These are phyloP conservation scores for Smallanthus sonchifolius DNA, from an alignment of 129 eudicot species.

Conservation along the genomic window DNA sequence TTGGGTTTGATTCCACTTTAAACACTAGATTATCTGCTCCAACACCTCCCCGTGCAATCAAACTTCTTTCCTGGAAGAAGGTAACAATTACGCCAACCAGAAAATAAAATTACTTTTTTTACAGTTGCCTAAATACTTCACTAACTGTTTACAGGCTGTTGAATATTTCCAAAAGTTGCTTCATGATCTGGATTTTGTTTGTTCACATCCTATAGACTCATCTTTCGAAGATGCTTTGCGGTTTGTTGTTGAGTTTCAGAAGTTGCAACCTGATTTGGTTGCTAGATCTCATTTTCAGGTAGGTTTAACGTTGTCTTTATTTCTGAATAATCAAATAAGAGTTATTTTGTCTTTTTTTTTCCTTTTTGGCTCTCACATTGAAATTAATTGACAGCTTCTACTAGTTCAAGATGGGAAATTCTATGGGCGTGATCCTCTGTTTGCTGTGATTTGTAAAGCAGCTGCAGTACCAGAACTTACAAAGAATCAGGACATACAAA, in stretches of 20 bases:
- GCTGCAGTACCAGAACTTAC: slow-evolving; percentile 66
- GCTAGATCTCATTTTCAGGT: slow-evolving; percentile 96
- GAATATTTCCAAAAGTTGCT: slow-evolving; percentile 88
- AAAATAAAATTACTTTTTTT: not conserved
- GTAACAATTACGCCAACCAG: slow-evolving; percentile 29
- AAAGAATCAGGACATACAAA: slow-evolving; percentile 65
- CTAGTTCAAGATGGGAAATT: slow-evolving; percentile 96
- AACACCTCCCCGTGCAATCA: slow-evolving; percentile 93
- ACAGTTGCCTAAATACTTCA: not conserved
- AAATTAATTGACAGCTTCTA: slow-evolving; percentile 62
- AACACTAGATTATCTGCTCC: slow-evolving; percentile 94
- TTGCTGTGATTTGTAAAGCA: slow-evolving; percentile 75
- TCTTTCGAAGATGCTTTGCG: slow-evolving; percentile 55
- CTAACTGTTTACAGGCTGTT: slow-evolving; percentile 55
- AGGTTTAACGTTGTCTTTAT: not conserved
- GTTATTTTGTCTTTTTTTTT: not conserved
- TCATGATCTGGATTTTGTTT: slow-evolving; percentile 73
- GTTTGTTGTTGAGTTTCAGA: slow-evolving; percentile 78
- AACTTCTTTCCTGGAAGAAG: slow-evolving; percentile 77
- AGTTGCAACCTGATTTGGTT: slow-evolving; percentile 83
- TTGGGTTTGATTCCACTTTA: slow-evolving; percentile 89
- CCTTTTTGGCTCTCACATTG: slow-evolving; percentile 14
- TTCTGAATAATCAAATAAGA: not conserved
- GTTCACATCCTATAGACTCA: slow-evolving; percentile 71
- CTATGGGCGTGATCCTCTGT: slow-evolving; percentile 76